Percentiles rank a stretch among this genome's conserved stretches.
These are phyloP conservation scores for Fusarium mangiferae DNA, from an alignment of 2,329 filamentous ascomycete genomes.

Conservation along the genomic window DNA sequence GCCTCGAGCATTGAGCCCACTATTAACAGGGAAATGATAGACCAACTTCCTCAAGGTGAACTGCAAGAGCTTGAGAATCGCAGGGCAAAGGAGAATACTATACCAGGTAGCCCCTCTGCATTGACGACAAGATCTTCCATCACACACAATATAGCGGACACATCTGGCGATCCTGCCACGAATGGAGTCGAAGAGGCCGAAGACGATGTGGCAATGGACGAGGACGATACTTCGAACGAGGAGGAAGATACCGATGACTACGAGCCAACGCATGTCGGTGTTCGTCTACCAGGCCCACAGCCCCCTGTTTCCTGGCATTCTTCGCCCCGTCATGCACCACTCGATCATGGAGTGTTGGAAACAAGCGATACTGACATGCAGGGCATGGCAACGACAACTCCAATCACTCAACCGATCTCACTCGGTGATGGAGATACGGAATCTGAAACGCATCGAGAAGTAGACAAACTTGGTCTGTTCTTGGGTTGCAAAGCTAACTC, in stretches of 20 bases:
- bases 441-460: conserved; percentile 53
- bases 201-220: conserved; percentile 41
- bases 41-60: neutral
- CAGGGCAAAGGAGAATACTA: neutral
- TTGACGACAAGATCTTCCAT: neutral
- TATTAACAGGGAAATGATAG: neutral
- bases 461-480: conserved; percentile 50
- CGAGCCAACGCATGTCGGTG: conserved; percentile 62
- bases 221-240: conserved; percentile 30
- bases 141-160: neutral
- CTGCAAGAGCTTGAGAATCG: neutral
- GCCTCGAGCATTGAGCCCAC: neutral
- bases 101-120: neutral
- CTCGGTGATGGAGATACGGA: conserved; percentile 38
- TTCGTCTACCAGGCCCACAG: conserved; percentile 24
- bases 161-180: neutral
- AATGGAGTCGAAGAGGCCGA: conserved; percentile 18
- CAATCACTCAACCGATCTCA: conserved; percentile 48
- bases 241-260: conserved; percentile 60
- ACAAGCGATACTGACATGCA: conserved; percentile 44
- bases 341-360: conserved; percentile 36
- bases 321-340: conserved; percentile 19
- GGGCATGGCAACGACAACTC: conserved; percentile 34
- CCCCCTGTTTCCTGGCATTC: conserved; percentile 4
- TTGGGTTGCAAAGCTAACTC: conserved; percentile 31